Percentiles rank a stretch among this genome's conserved stretches.
Evolutionary conservation across 345 rosid species (phyloP).

Genomic region (Citrus maxima): DNA sequence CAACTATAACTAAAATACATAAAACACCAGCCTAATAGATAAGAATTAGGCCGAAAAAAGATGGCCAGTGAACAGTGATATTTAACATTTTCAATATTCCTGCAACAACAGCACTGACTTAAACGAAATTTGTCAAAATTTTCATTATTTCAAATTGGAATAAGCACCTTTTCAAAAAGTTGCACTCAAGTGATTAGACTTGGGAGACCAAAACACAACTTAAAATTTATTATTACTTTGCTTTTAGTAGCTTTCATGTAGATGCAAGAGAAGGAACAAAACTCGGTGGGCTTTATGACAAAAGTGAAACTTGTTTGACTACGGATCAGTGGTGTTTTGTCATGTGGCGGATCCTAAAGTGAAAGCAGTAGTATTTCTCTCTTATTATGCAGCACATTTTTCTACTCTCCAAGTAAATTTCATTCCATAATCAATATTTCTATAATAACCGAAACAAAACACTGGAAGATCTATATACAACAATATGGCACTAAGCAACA

Average conservation of each 20-base stretch:
- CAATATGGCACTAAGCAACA: conserved; percentile 76
- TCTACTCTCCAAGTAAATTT: background rate
- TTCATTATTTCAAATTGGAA: too few relatives aligned
- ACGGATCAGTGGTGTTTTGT: too few relatives aligned
- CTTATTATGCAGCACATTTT: conserved; percentile 1
- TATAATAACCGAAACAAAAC: background rate
- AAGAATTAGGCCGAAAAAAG: too few relatives aligned
- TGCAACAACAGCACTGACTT: too few relatives aligned
- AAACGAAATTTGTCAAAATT: too few relatives aligned
- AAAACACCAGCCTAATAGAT: too few relatives aligned
- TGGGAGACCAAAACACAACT: background rate
- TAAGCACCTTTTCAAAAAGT: conserved; percentile 32
- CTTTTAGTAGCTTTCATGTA: conserved; percentile 21
- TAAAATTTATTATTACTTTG: background rate
- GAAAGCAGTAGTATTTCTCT: background rate
- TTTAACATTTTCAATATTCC: too few relatives aligned
- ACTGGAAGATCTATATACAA: background rate
- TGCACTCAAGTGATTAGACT: background rate
- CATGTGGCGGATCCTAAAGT: too few relatives aligned
- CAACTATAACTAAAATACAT: too few relatives aligned
- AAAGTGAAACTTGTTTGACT: background rate
- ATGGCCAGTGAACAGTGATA: too few relatives aligned
- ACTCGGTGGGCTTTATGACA: conserved; percentile 3
- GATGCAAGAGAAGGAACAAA: conserved; percentile 30
- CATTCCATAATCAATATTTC: conserved; percentile 5